Evolutionary conservation across 768 basidiomycete genomes (phyloP).

Genomic region (Trametes villosa): DNA sequence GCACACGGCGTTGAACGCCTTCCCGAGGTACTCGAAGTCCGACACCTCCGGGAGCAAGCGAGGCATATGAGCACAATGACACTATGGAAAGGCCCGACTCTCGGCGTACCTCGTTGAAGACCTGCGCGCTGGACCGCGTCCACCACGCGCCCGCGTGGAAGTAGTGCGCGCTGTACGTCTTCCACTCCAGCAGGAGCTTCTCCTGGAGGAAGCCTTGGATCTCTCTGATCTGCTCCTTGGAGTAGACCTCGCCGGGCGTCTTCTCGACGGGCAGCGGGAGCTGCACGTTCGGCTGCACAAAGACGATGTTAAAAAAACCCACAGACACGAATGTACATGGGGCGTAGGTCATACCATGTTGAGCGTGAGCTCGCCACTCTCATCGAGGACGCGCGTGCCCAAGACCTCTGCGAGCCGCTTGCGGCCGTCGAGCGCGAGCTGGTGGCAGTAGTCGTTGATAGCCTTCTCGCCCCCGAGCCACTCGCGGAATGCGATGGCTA

Average conservation of each 20-base stretch:
- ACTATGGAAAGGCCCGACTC: not conserved
- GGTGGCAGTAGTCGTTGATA: conserved; percentile 73
- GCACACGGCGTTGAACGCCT: conserved; percentile 29
- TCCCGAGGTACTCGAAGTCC: conserved; percentile 35
- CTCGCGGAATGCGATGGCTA: conserved; percentile 74
- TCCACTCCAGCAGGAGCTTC: conserved; percentile 36
- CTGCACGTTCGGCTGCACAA: conserved; percentile 43
- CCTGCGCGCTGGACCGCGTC: conserved; percentile 40
- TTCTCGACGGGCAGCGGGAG: conserved; percentile 42
- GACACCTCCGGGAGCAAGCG: no score
- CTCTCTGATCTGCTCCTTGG: conserved; percentile 14
- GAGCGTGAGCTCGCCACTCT: conserved; percentile 59
- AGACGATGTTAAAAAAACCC: not conserved
- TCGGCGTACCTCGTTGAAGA: conserved; percentile 47
- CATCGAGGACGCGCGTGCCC: conserved; percentile 66
- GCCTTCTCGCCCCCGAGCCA: conserved; percentile 76
- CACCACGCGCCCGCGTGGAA: conserved; percentile 41
- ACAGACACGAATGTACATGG: not conserved
- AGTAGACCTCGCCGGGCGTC: conserved; percentile 18
- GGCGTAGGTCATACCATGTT: conserved; percentile 59
- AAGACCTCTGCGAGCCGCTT: conserved; percentile 59
- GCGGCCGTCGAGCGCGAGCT: conserved; percentile 70
- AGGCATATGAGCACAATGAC: not conserved
- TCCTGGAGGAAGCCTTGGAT: conserved; percentile 24
- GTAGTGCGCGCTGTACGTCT: conserved; percentile 33